Evolutionary conservation across 1,284 basidiomycete genomes (phyloP), one percentile per base, ranked within the genome.

Genomic region (Takashimella koratensis): DNA sequence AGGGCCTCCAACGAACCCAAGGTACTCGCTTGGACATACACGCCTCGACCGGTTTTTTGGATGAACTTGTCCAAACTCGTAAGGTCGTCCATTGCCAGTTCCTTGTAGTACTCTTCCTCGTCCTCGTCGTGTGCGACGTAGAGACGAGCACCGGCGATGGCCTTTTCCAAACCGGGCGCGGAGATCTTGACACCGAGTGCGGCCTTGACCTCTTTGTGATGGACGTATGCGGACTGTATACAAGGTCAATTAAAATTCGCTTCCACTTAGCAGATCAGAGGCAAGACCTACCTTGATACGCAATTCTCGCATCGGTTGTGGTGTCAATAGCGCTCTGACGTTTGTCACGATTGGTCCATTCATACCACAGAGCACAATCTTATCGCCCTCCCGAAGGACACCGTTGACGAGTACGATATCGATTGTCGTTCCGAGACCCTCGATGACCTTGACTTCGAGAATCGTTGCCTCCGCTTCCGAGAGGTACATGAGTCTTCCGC

Each of bases 401-500:
- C 96, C 96, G 74, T 99, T 99, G 30, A 91, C 94, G 53, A 98
- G 81, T 16, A 98, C 87, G 27, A 98, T 93, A 79, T 98, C 96
- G 67, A 98, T 94, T 1, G 96, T 98, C 40, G 95, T 98, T 45
- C 96, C 96, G 49, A 98, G 81, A 73, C 96, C 96, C 77, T 99
- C 96, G 66, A 98, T 87, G 60, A 98, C 90, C 82, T 99, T 99
- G 75, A 98, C 96, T 77, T 98, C 96, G 52, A 99, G 83, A 21
- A 99, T 93, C n/a, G 96, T 99, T 76, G 94, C 98, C 78, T 98
- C 94, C 52, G 98, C 82, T 76, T 98, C 94, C 25, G 93, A 92
- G 54, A 98, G 83, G 78, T 98, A 99, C 96, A 98, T 99, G 62
- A 99, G 81, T 48, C 87, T 83, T 72, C 95, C 90, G 72, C 88